Base-by-base conservation (phyloP, 768 basidiomycete genomes). In the Dendrothele bispora region DNA sequence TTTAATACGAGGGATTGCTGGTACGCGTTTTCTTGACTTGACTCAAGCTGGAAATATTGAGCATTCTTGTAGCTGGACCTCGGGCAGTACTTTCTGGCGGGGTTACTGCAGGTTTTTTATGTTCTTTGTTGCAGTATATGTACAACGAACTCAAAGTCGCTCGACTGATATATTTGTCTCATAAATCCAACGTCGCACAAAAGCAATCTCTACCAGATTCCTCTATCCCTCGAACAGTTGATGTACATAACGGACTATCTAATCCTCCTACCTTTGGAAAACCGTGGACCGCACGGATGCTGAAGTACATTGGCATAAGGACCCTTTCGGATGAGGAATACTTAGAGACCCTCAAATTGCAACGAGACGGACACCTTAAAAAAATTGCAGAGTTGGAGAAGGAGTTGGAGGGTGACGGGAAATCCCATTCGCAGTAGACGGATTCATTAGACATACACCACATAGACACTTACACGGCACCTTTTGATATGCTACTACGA, bases 291-390 rank as follows among this genome's bases (percentile, higher is more conserved):
- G 69, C 80, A 39, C 69, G 70, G 8, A 50, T 84, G 3, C 54
- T 83, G 49, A 10, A 28, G 17, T 21, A n/a, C 55, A 53, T 88
- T 30, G 82, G 86, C 1, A 60, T 89, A 18, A 69, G 67, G 27
- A 74, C 69, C 42, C 58, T 93, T 3, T 75, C 88, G 5, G 83
- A 93, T 53, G 85, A 91, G 39, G 84, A 87, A 51, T 90, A 90
- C 54, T 54, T 91, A 43, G 61, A 62, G 24, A 77, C 74, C 50
- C 59, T 92, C 58, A 82, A 76, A 60, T 68, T 67, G 43, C 75
- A 83, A 39, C 73, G 86, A 53, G 77, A 79, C 4, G 64, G 62
- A 7, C 69, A 86, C 56, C 58, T 83, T 52, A 68, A 65, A 49
- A 73, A 76, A 48, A 88, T 90, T 61, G 70, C 67, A 41, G 77